Base-by-base conservation (phyloP, 805 yeast species). In the Nakazawaea molendinolei region DNA sequence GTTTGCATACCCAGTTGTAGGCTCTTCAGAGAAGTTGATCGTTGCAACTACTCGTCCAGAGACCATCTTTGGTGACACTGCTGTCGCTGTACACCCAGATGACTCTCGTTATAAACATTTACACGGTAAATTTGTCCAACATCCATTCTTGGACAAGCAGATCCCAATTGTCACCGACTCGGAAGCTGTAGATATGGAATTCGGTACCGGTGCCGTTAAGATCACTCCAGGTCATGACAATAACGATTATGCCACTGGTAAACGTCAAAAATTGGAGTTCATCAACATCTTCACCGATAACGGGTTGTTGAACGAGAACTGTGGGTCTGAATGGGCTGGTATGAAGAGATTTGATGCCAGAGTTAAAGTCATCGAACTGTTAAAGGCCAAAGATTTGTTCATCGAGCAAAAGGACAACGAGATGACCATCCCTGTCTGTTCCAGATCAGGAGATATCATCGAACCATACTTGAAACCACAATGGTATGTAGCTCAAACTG, bases 31-130 rank as follows among this genome's bases (percentile, higher is more conserved):
- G 65, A 82, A 72, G 61, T 54, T 92, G 36, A 69, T 90, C 40
- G 95, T 92, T 46, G 98, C 98, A 23, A 92, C 98, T 34, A 92
- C 98, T 27, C 90, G 98, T 76, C 98, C 98, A 28, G 98, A 92
- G 67, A 92, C 98, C 41, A 64, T 92, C 48, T 90, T 92, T 53
- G 98, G 98, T 70, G 98, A 92, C 64, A 87, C 97, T 39, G 98
- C 82, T 56, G 83, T 92, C 49, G 98, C 98, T 28, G 95, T 92
- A 38, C 98, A 92, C 61, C 98, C 98, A 41, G 76, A 89, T 31
- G 98, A 92, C 64, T 66, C 78, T 31, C 79, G 98, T 62, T 92
- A 92, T 71, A 82, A 64, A 48, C 98, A 92, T 58, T 71, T 92
- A 55, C 98, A 92, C 56, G 98, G 98, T 43, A 86, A 89, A 61